These are phyloP conservation scores for Nadsonia commutata DNA, from an alignment of 1,139 yeast genomes.

Conservation along the genomic window DNA sequence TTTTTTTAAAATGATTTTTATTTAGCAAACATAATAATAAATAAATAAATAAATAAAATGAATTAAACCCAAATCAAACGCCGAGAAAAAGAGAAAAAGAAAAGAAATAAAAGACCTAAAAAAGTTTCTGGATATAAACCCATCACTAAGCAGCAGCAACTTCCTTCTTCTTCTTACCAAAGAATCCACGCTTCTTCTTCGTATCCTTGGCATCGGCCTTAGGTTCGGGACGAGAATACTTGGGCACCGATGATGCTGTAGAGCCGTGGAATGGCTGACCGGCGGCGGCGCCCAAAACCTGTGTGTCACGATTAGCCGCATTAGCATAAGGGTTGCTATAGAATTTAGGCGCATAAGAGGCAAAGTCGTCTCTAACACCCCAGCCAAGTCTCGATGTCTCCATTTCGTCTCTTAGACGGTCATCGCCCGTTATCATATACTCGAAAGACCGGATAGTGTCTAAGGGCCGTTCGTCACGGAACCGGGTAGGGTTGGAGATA, in stretches of 20 bases:
- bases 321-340: conserved; percentile 25
- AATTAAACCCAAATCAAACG: neutral
- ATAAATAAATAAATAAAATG: neutral
- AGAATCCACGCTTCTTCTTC: conserved; percentile 61
- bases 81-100: neutral
- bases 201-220: conserved; percentile 23
- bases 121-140: neutral
- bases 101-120: neutral
- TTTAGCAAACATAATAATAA: too few species aligned
- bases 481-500: conserved; percentile 79
- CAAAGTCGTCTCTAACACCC: conserved; percentile 41
- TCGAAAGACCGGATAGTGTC: conserved; percentile 91
- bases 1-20: too few species aligned
- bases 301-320: conserved; percentile 19
- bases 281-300: conserved; percentile 28
- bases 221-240: conserved; percentile 12
- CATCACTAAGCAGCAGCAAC: neutral
- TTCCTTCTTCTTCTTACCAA: conserved; percentile 50
- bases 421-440: conserved; percentile 83
- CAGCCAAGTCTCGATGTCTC: conserved; percentile 71
- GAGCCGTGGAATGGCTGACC: conserved; percentile 39
- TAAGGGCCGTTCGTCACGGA: conserved; percentile 86
- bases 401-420: conserved; percentile 57
- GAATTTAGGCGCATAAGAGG: conserved; percentile 10
- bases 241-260: conserved; percentile 27